Base-by-base conservation (phyloP, 306 rosid genomes). In the Cyamopsis tetragonoloba region DNA sequence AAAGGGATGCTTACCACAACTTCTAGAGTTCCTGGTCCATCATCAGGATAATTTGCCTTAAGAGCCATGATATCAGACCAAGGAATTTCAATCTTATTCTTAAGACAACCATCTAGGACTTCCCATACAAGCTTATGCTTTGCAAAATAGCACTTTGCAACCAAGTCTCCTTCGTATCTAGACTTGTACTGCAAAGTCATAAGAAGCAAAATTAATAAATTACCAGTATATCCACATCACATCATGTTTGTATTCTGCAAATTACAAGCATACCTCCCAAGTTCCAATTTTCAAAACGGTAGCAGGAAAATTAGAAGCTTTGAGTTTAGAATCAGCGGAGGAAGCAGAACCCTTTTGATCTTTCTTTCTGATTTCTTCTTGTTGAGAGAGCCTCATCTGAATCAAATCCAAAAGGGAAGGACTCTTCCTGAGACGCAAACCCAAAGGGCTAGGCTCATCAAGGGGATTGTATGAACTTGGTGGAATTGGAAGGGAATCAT, bases 81-180 rank as follows among this genome's bases (percentile, higher is more conserved):
- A 38, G 89, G 97, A 22, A 88, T 88, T 78, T 91, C 97, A 74
- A 91, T 91, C 81, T 91, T 91, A 79, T 86, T 91, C 84, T 91
- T 91, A 7, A 91, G 90, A 72, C 87, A 84, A 12, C 95, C 92
- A 70, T 91, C 97, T 70, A 91, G 92, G 1, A 91, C 97, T 81
- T 91, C 97, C 97, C 97, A 91, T 3, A 88, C 97, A 26, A 91
- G 87, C 68, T 88, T 91, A 70, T 91, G 97, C 86, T 88, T 91
- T 3, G 90, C 92, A 73, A 84, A 91, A 71, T 91, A 91, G 81
- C 92, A 91, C 59, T 91, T 91, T 3, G 86, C 95, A 67, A 91
- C 95, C 58, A 91, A 82, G 62, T 91, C 97, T 9, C 97, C 97
- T 76, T 91, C 92, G 23, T 91, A 77, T 73, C 85, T 80, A 31